Evolutionary conservation across 2,329 filamentous ascomycete species (phyloP).

Genomic region (Diaporthe citri): DNA sequence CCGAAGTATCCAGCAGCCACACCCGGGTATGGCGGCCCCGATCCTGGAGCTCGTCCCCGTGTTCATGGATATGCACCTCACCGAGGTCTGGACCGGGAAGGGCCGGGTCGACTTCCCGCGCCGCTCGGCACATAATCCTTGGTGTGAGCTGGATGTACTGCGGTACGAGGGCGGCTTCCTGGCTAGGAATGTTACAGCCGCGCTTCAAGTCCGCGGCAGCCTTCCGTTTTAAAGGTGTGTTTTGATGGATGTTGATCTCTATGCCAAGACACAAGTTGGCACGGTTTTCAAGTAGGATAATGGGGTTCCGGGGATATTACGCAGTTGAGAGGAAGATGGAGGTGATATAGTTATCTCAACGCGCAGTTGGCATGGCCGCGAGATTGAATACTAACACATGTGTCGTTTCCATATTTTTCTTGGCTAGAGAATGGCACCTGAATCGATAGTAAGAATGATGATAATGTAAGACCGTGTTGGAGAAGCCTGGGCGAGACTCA

Average conservation of each 20-base stretch:
- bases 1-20: neutral
- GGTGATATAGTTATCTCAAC: neutral
- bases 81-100: slow-evolving; percentile 1
- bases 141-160: neutral
- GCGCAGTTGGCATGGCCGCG: neutral
- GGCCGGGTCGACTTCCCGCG: neutral
- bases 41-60: neutral
- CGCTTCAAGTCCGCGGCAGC: neutral
- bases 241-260: neutral
- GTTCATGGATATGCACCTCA: neutral
- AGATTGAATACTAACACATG: neutral
- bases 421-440: neutral
- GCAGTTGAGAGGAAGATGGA: neutral
- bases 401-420: neutral
- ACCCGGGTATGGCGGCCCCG: neutral
- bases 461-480: neutral
- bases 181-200: neutral
- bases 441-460: neutral
- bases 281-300: neutral
- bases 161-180: neutral
- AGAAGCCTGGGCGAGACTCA: neutral
- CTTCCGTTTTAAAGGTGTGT: neutral
- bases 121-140: neutral
- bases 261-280: neutral
- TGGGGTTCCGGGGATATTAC: neutral